Evolutionary conservation across 306 rosid species (phyloP).

Genomic region (Calophaca sinica): DNA sequence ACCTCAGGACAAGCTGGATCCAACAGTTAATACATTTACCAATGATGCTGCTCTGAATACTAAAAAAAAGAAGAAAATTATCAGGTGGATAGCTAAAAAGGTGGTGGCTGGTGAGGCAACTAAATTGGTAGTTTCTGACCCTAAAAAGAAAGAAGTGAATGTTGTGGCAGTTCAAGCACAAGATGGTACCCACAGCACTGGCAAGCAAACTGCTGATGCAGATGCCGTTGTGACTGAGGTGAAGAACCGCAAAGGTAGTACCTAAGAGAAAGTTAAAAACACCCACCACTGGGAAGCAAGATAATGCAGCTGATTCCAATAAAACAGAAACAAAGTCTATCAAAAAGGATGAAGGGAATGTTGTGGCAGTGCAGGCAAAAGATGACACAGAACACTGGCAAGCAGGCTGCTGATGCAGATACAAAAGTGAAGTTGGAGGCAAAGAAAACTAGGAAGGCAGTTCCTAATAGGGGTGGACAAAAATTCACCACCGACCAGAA

Average conservation of each 20-base stretch:
- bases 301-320: conserved; percentile 43
- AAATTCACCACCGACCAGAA: no score
- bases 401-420: conserved; percentile 57
- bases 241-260: conserved; percentile 52
- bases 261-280: conserved; percentile 57
- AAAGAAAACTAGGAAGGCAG: conserved; percentile 52
- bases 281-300: conserved; percentile 49
- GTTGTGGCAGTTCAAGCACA: conserved; percentile 42
- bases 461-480: no score
- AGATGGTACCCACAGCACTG: conserved; percentile 35
- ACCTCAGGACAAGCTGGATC: conserved; percentile 57
- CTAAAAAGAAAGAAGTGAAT: conserved; percentile 44
- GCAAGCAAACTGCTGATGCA: conserved; percentile 57
- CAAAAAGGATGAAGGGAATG: conserved; percentile 54
- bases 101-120: conserved; percentile 59
- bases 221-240: conserved; percentile 44
- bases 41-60: conserved; percentile 59
- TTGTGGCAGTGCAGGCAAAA: conserved; percentile 43
- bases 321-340: conserved; percentile 40
- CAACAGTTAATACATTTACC: conserved; percentile 42
- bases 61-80: conserved; percentile 83
- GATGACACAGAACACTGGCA: conserved; percentile 51
- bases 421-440: conserved; percentile 38
- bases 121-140: conserved; percentile 43
- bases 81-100: conserved; percentile 81